These are phyloP conservation scores for Catharanthus roseus DNA, from an alignment of 257 asterid genomes.

Conservation along the genomic window DNA sequence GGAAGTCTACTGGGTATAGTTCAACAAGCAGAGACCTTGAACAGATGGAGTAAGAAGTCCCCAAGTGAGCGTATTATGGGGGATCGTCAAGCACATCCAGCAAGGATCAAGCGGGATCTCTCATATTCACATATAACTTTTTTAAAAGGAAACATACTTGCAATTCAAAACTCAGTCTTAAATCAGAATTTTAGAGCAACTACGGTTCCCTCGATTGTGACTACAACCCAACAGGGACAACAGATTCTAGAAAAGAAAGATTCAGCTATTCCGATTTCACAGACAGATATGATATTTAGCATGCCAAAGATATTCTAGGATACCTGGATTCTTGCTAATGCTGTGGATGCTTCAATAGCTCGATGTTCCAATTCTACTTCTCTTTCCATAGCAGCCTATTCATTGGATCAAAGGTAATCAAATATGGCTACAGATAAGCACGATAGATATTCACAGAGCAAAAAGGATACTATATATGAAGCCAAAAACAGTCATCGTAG, in stretches of 20 bases:
- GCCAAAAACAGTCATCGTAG: not conserved
- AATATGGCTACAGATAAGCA: not conserved
- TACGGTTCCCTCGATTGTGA: too few relatives aligned
- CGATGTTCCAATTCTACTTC: slow-evolving; percentile 96
- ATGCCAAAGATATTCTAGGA: slow-evolving; percentile 14
- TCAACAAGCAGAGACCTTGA: too few relatives aligned
- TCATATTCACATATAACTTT: not conserved
- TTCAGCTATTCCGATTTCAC: slow-evolving; percentile 1
- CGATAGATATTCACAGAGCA: not conserved
- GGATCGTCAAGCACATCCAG: too few relatives aligned
- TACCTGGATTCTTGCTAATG: slow-evolving; percentile 96
- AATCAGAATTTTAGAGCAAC: too few relatives aligned
- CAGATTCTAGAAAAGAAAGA: not conserved
- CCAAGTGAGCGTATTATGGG: too few relatives aligned
- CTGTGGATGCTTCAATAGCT: slow-evolving; percentile 88
- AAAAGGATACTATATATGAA: not conserved
- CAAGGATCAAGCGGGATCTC: too few relatives aligned
- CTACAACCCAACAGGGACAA: not conserved
- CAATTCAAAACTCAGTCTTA: not conserved
- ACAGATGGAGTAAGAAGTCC: too few relatives aligned
- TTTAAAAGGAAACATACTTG: not conserved
- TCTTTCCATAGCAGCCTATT: slow-evolving; percentile 94
- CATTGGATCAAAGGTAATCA: slow-evolving; percentile 15
- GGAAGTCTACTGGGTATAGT: too few relatives aligned
- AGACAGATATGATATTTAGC: not conserved